Base-by-base conservation (phyloP, 2,329 filamentous ascomycete genomes). In the Diplocarpon mali region DNA sequence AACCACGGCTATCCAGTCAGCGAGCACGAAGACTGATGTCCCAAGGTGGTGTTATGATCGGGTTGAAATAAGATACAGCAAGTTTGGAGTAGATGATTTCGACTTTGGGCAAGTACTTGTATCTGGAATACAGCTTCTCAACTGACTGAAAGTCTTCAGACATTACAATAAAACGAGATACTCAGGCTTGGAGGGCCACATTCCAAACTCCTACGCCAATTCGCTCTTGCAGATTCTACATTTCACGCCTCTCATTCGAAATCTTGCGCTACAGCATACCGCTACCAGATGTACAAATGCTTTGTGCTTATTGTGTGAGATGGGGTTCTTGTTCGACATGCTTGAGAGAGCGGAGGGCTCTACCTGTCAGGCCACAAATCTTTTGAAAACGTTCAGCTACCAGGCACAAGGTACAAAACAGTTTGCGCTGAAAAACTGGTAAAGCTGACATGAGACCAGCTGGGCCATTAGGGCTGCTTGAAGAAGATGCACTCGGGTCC, bases 61-160 rank as follows among this genome's bases (percentile, higher is more conserved):
- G 20, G 85, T 95, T 10, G 90, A 96, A 63, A 98, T 98, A 67
- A 95, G 95, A 62, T 98, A 96, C 69, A 95, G 90, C 71, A 93
- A 88, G 61, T 98, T 95, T 64, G 92, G 92, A 15, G 88, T 98
- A n/a, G 90, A 96, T 58, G 93, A 98, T 64, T 98, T 98, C 62
- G 92, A 98, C 64, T 98, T 98, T 65, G 83, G 84, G 80, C 86
- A 67, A 57, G 78, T 65, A 12, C 4, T 29, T 11, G 10, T 15
- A 14, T 13, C 30, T 9, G 8, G 13, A 14, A 32, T 12, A 32
- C 30, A 5, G n/a, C 30, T 14, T 32, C 3, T 12, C 30, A 10
- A 32, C 39, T 11, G 2, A 34, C 51, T 54, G 44, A 60, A 46
- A 14, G 16, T 8, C 12, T 11, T 3, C 52, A 87, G 86, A 46